phyloP scores from a whole-genome alignment of 139 green algal genomes.

The Auxenochlorella pyrenoidosa region DNA sequence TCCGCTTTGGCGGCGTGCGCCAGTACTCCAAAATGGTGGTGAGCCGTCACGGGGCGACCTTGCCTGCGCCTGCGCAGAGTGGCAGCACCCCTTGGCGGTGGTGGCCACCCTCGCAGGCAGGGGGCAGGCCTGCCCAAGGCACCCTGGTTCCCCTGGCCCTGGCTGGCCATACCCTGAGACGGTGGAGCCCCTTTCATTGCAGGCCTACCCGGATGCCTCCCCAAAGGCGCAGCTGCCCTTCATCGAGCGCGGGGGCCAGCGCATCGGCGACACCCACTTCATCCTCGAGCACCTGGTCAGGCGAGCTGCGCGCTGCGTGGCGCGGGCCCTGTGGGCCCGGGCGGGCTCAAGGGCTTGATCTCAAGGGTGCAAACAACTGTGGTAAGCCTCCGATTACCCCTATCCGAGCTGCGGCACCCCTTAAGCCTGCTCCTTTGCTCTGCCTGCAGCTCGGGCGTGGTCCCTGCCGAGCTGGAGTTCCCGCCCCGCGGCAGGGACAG shows the following conservation, averaged over 20 bases:
- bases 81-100: no score
- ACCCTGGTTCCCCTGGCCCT: not conserved
- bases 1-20: constrained; percentile 26
- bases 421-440: no score
- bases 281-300: constrained; percentile 16
- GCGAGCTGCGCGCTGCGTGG: no score
- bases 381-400: no score
- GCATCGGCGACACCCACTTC: not conserved
- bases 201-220: not conserved
- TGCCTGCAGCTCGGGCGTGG: not conserved
- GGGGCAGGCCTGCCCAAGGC: not conserved
- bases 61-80: no score
- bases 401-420: no score
- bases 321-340: no score
- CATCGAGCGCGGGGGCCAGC: not conserved
- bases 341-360: no score
- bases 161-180: no score
- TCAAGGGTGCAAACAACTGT: no score
- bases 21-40: constrained; percentile 9
- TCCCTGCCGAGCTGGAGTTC: not conserved
- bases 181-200: no score
- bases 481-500: not conserved
- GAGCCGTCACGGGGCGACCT: not conserved
- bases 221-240: constrained; percentile 14
- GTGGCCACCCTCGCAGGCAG: no score